Conservation (phyloP, 2,329 filamentous ascomycete species). For the Monilinia polystroma region DNA sequence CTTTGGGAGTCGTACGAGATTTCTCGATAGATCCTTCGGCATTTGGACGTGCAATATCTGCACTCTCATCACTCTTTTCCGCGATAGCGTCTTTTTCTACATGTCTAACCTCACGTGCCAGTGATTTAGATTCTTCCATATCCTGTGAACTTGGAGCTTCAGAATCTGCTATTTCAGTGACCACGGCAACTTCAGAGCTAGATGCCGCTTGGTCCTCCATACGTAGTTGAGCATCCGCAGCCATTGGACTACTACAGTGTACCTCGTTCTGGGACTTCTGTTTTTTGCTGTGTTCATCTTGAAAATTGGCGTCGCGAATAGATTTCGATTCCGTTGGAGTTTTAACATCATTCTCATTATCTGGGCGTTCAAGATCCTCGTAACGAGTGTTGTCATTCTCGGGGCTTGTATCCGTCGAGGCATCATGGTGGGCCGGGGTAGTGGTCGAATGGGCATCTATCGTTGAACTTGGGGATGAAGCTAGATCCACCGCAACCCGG, state of each 20-base stretch:
- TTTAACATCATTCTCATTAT: constrained; percentile 47
- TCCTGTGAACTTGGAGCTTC: constrained; percentile 18
- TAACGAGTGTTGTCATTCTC: constrained; percentile 64
- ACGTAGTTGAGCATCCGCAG: constrained; percentile 58
- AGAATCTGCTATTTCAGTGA: constrained; percentile 26
- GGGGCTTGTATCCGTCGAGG: constrained; percentile 72
- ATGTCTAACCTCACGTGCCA: constrained; percentile 4
- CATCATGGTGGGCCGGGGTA: constrained; percentile 66
- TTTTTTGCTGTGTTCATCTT: constrained; percentile 39
- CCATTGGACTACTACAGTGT: constrained; percentile 45
- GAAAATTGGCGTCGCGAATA: constrained; percentile 38
- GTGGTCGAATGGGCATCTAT: constrained; percentile 67
- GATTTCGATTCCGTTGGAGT: constrained; percentile 39
- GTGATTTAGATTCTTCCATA: neutral
- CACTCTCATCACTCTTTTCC: neutral
- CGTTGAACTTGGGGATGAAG: constrained; percentile 63
- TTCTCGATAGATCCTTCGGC: constrained; percentile 24
- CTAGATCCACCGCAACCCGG: constrained; percentile 46
- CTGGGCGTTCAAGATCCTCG: constrained; percentile 47
- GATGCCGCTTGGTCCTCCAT: constrained; percentile 50
- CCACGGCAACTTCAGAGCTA: constrained; percentile 32
- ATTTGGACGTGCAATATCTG: neutral
- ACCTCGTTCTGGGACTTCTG: constrained; percentile 39
- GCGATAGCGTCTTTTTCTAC: constrained; percentile 12
- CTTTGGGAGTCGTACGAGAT: constrained; percentile 22